A percentile compares a stretch with the other conserved stretches of the same genome.
Conservation (phyloP, 495 filamentous ascomycete genomes). For the Staphylotrichum tortipilum region DNA sequence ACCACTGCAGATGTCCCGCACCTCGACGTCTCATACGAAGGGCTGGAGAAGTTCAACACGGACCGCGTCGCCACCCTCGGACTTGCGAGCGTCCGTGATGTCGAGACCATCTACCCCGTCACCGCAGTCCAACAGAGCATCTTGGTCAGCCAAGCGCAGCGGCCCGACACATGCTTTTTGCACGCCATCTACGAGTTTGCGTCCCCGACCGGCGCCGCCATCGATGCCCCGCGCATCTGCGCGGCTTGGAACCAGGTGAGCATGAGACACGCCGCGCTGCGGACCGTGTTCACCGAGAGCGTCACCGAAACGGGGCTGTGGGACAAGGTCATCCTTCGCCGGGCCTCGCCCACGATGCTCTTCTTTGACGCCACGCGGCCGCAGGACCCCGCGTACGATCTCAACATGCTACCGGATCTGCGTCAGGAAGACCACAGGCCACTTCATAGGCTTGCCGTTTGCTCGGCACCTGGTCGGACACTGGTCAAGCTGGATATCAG, state of each 20-base stretch:
- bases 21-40: slow-evolving; percentile 51
- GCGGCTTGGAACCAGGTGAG: slow-evolving; percentile 37
- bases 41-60: slow-evolving; percentile 43
- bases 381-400: slow-evolving; percentile 34
- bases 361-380: slow-evolving; percentile 36
- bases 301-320: slow-evolving; percentile 32
- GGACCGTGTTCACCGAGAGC: slow-evolving; percentile 38
- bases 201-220: slow-evolving; percentile 25
- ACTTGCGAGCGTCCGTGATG: slow-evolving; percentile 32
- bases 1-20: slow-evolving; percentile 58
- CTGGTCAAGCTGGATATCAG: slow-evolving; percentile 40
- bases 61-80: slow-evolving; percentile 43
- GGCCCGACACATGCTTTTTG: slow-evolving; percentile 51
- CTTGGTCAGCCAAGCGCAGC: slow-evolving; percentile 49
- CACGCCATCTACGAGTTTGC: slow-evolving; percentile 55
- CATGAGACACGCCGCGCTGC: slow-evolving; percentile 30
- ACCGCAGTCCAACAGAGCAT: slow-evolving; percentile 62
- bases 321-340: slow-evolving; percentile 35
- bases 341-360: slow-evolving; percentile 38
- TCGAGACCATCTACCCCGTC: slow-evolving; percentile 53
- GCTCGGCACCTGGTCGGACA: slow-evolving; percentile 33
- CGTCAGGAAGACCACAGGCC: slow-evolving; percentile 29
- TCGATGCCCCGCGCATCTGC: slow-evolving; percentile 37
- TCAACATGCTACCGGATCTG: slow-evolving; percentile 33
- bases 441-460: slow-evolving; percentile 39